Conservation (phyloP, 352 stramenopile genomes). For the Pythium guiyangense region DNA sequence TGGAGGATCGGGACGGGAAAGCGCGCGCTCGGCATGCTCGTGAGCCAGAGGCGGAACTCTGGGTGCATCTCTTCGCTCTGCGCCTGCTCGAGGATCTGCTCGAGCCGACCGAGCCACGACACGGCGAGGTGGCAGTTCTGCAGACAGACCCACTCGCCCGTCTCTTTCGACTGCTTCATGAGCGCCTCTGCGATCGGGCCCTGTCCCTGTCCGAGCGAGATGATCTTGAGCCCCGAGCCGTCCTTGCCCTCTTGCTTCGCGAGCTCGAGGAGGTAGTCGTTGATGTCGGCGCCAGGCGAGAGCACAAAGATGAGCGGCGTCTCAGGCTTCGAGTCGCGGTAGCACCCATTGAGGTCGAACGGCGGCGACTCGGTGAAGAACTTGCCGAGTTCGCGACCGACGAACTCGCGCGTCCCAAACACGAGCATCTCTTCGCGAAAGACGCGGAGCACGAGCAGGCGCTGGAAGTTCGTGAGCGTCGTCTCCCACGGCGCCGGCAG, state of each 20-base stretch:
- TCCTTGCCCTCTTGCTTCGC: slow-evolving; percentile 89
- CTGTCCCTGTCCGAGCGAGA: slow-evolving; percentile 93
- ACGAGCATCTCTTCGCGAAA: slow-evolving; percentile 90
- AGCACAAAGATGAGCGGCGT: slow-evolving; percentile 94
- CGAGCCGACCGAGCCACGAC: slow-evolving; percentile 86
- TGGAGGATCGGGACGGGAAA: slow-evolving; percentile 94
- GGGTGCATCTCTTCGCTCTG: slow-evolving; percentile 66
- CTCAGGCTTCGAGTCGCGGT: slow-evolving; percentile 87
- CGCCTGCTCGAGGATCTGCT: slow-evolving; percentile 85
- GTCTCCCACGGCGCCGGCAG: slow-evolving; percentile 72
- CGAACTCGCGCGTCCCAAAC: slow-evolving; percentile 85
- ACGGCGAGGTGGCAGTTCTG: slow-evolving; percentile 94
- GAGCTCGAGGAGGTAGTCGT: slow-evolving; percentile 91
- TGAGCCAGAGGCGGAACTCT: slow-evolving; percentile 93
- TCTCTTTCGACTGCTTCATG: slow-evolving; percentile 88
- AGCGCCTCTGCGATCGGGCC: slow-evolving; percentile 88
- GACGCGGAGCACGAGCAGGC: slow-evolving; percentile 85
- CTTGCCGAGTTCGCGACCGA: slow-evolving; percentile 65
- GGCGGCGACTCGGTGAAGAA: slow-evolving; percentile 89
- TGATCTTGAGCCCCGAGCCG: slow-evolving; percentile 84
- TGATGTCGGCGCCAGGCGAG: slow-evolving; percentile 91
- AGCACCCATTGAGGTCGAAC: slow-evolving; percentile 91
- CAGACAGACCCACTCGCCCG: slow-evolving; percentile 93
- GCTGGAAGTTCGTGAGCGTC: slow-evolving; percentile 84
- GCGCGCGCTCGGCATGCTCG: slow-evolving; percentile 87